Percentiles rank a stretch among this genome's conserved stretches.
phyloP scores from a whole-genome alignment of 495 filamentous ascomycete species.

The Mycothermus thermophilus region DNA sequence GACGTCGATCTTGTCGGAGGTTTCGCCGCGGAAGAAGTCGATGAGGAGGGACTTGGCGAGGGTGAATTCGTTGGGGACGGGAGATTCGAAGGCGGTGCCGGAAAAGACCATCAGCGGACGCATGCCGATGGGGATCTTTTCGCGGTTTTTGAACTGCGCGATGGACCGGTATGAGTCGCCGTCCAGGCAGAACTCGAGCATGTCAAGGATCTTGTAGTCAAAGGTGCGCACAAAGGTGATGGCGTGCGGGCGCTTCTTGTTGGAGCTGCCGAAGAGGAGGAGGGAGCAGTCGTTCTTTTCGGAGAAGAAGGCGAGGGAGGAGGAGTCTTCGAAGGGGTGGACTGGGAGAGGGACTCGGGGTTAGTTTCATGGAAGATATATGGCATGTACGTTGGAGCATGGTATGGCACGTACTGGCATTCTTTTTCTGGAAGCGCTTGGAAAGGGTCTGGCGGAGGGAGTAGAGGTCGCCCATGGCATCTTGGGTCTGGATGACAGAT shows the following conservation, averaged over 20 bases:
- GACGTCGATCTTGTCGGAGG: slow-evolving; percentile 68
- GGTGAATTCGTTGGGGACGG: slow-evolving; percentile 56
- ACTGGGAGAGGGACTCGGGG: too few species aligned
- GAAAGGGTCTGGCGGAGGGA: slow-evolving; percentile 64
- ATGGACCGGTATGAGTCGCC: slow-evolving; percentile 49
- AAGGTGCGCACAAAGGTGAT: slow-evolving; percentile 77
- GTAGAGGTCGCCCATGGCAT: slow-evolving; percentile 68
- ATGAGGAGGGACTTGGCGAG: slow-evolving; percentile 75
- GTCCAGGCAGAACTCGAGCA: slow-evolving; percentile 78
- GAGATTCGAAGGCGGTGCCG: slow-evolving; percentile 70
- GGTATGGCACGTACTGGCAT: slow-evolving; percentile 32
- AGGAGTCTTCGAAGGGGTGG: slow-evolving; percentile 83
- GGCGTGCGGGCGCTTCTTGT: slow-evolving; percentile 86
- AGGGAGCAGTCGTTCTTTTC: slow-evolving; percentile 82
- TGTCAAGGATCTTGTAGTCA: slow-evolving; percentile 73
- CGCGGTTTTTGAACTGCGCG: slow-evolving; percentile 63
- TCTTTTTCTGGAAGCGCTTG: slow-evolving; percentile 90
- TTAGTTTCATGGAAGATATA: background rate
- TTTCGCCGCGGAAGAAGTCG: slow-evolving; percentile 70
- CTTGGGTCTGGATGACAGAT: slow-evolving; percentile 32
- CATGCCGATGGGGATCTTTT: slow-evolving; percentile 68
- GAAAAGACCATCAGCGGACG: slow-evolving; percentile 81
- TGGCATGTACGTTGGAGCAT: background rate
- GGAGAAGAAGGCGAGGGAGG: slow-evolving; percentile 80
- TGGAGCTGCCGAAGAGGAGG: slow-evolving; percentile 60